Evolutionary conservation across 495 filamentous ascomycete genomes (phyloP).

Genomic region (Penicillium parvum): DNA sequence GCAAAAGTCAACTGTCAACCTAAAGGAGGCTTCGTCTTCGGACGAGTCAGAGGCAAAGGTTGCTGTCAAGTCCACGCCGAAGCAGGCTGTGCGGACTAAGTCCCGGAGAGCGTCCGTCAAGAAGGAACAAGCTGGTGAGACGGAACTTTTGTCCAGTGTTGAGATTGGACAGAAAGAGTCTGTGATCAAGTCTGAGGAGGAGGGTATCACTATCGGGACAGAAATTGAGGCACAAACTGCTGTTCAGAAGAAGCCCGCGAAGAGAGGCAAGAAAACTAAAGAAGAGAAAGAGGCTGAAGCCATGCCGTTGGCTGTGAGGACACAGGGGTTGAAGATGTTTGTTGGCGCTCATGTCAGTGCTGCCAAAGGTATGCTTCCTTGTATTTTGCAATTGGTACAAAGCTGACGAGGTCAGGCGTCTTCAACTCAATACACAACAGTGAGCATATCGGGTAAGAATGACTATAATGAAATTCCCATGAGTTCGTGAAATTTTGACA

Average conservation of each 20-base stretch:
- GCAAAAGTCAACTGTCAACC: slow-evolving; percentile 23
- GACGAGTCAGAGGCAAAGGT: slow-evolving; percentile 10
- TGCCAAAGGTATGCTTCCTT: slow-evolving; percentile 64
- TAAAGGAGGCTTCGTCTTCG: slow-evolving; percentile 16
- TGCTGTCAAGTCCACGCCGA: neutral
- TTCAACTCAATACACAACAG: slow-evolving; percentile 84
- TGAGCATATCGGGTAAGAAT: slow-evolving; percentile 67
- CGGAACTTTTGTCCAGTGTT: neutral
- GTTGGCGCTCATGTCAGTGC: slow-evolving; percentile 89
- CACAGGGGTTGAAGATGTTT: slow-evolving; percentile 68
- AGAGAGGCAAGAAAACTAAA: slow-evolving; percentile 33
- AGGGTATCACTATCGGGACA: neutral
- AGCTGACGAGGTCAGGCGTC: slow-evolving; percentile 53
- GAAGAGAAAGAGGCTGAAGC: slow-evolving; percentile 41
- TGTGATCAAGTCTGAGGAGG: neutral
- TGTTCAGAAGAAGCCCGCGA: slow-evolving; percentile 8
- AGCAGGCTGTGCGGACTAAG: slow-evolving; percentile 4
- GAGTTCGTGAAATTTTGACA: too few relatives aligned
- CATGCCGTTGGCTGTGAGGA: slow-evolving; percentile 66
- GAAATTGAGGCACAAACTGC: neutral
- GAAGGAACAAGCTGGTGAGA: slow-evolving; percentile 14
- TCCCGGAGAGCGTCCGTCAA: slow-evolving; percentile 10
- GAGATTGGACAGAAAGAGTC: neutral
- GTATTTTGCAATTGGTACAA: slow-evolving; percentile 4
- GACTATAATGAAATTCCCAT: too few relatives aligned